Evolutionary conservation across 2,329 filamentous ascomycete species (phyloP).

Genomic region (Chrysoporthe puriensis): DNA sequence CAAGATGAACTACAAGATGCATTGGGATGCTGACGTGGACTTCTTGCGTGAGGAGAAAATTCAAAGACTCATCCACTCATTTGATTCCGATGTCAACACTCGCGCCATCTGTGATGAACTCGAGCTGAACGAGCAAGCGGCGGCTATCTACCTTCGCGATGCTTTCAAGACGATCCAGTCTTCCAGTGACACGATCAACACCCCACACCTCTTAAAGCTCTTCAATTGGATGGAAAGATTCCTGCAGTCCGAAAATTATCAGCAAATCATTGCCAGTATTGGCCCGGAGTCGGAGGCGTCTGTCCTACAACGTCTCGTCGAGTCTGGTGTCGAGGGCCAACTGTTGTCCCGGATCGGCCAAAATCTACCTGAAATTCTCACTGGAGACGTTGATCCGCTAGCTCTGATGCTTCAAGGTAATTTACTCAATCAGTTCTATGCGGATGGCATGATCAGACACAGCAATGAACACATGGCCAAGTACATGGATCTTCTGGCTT

Average conservation of each 20-base stretch:
- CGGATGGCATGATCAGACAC: slow-evolving; percentile 11
- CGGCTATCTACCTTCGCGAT: slow-evolving; percentile 25
- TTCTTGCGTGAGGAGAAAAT: slow-evolving; percentile 15
- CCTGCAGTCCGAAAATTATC: slow-evolving; percentile 6
- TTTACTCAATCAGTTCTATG: slow-evolving; percentile 16
- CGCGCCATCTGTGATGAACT: slow-evolving; percentile 5
- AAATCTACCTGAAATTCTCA: slow-evolving; percentile 15
- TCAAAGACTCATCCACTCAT: neutral
- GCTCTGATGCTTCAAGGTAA: slow-evolving; percentile 23
- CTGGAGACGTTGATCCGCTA: slow-evolving; percentile 14
- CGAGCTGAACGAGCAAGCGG: slow-evolving; percentile 21
- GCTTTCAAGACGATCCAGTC: slow-evolving; percentile 7
- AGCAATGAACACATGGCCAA: slow-evolving; percentile 12
- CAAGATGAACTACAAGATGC: slow-evolving; percentile 26
- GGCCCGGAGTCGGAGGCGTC: slow-evolving; percentile 17
- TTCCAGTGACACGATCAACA: slow-evolving; percentile 4
- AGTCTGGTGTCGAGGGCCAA: slow-evolving; percentile 23
- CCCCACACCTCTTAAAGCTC: slow-evolving; percentile 22
- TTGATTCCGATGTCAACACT: neutral
- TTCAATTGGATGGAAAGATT: slow-evolving; percentile 26
- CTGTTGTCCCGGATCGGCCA: slow-evolving; percentile 19
- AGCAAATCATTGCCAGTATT: neutral
- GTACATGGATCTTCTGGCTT: slow-evolving; percentile 14
- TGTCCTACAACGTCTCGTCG: slow-evolving; percentile 20
- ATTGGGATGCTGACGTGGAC: slow-evolving; percentile 26